Evolutionary conservation across 2,329 filamentous ascomycete genomes (phyloP).

Genomic region (Helminthosporium solani): DNA sequence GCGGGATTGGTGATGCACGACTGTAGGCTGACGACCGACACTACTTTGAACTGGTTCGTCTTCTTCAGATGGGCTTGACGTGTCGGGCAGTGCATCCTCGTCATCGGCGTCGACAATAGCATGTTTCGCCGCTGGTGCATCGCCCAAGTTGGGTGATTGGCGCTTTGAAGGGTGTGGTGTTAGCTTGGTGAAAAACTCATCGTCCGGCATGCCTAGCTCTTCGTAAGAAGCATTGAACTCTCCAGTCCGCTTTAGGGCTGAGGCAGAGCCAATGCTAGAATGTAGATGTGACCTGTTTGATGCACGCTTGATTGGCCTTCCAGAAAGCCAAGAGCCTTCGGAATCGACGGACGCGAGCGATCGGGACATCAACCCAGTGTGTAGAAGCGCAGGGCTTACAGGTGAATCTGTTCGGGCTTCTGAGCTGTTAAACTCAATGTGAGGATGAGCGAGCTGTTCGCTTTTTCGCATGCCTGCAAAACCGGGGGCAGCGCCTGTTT

Average conservation of each 20-base stretch:
- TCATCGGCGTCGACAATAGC: slow-evolving; percentile 46
- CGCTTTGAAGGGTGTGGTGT: slow-evolving; percentile 50
- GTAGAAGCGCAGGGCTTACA: slow-evolving; percentile 34
- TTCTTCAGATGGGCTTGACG: slow-evolving; percentile 18
- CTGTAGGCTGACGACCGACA: slow-evolving; percentile 59
- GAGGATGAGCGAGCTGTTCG: slow-evolving; percentile 37
- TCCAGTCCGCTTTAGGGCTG: slow-evolving; percentile 47
- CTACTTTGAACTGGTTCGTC: slow-evolving; percentile 53
- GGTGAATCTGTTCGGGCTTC: slow-evolving; percentile 47
- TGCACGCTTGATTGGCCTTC: slow-evolving; percentile 58
- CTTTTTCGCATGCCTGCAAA: slow-evolving; percentile 46
- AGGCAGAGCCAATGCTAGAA: slow-evolving; percentile 50
- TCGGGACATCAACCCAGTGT: slow-evolving; percentile 60
- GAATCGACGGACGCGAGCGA: slow-evolving; percentile 94
- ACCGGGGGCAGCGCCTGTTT: slow-evolving; percentile 53
- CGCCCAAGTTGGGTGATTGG: slow-evolving; percentile 46
- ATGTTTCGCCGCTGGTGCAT: slow-evolving; percentile 43
- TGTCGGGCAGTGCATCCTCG: slow-evolving; percentile 24
- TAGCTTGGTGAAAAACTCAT: slow-evolving; percentile 69
- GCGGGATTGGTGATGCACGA: slow-evolving; percentile 62
- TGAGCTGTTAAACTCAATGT: slow-evolving; percentile 24
- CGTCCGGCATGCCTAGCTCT: slow-evolving; percentile 65
- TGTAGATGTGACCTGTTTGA: slow-evolving; percentile 48
- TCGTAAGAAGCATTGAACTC: slow-evolving; percentile 64
- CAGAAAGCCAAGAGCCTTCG: slow-evolving; percentile 93